Evolutionary conservation across 331 rosid species (phyloP).

Genomic region (Acacia pycnantha): DNA sequence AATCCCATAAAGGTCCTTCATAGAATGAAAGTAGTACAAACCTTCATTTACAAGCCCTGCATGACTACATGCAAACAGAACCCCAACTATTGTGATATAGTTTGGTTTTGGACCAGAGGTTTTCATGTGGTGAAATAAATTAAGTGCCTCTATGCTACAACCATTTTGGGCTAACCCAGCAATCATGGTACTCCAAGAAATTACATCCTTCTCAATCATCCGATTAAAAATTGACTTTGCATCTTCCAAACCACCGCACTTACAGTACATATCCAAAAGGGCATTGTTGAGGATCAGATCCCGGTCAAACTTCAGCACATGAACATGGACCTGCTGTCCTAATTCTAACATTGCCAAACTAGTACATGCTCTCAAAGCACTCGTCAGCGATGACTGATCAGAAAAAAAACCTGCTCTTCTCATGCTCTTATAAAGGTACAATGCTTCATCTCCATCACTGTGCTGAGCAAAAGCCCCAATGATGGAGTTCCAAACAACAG

Average conservation of each 20-base stretch:
- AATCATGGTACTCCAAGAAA: constrained; percentile 97
- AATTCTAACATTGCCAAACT: constrained; percentile 69
- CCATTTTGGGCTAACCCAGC: constrained; percentile 91
- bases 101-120: constrained; percentile 63
- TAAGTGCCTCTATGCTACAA: constrained; percentile 68
- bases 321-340: constrained; percentile 80
- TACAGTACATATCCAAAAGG: constrained; percentile 86
- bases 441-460: constrained; percentile 75
- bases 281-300: constrained; percentile 86
- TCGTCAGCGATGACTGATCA: constrained; percentile 70
- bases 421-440: constrained; percentile 70
- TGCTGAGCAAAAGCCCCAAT: constrained; percentile 87
- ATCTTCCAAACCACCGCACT: constrained; percentile 82
- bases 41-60: constrained; percentile 81
- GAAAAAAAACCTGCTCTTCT: constrained; percentile 54
- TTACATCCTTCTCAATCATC: constrained; percentile 78
- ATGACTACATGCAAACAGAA: constrained; percentile 91
- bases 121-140: constrained; percentile 71
- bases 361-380: constrained; percentile 83
- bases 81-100: constrained; percentile 76
- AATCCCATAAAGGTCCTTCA: constrained; percentile 70
- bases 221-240: constrained; percentile 60
- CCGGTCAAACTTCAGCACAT: constrained; percentile 66
- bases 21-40: constrained; percentile 63
- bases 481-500: constrained; percentile 86